These are phyloP conservation scores for Apiospora hydei DNA, from an alignment of 2,329 filamentous ascomycete genomes.

Conservation along the genomic window DNA sequence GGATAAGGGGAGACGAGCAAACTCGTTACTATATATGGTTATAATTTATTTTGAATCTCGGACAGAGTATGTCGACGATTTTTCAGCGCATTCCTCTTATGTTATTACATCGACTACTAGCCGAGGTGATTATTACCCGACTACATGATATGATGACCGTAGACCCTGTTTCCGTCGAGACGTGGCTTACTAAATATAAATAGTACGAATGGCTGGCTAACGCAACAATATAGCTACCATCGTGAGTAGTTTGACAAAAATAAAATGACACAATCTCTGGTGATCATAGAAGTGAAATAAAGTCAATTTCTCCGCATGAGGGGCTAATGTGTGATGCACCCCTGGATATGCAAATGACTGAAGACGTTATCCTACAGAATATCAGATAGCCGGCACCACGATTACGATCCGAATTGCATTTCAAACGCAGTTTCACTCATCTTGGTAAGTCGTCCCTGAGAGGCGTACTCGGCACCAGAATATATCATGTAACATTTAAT, in stretches of 20 bases:
- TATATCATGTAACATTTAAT: conserved; percentile 8
- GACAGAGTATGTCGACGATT: no score
- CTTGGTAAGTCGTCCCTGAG: background rate
- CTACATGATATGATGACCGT: background rate
- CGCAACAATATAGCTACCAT: background rate
- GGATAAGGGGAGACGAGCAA: no score
- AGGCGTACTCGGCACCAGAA: background rate
- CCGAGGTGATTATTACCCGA: background rate
- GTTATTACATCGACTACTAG: background rate
- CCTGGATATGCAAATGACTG: background rate
- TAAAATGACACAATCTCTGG: background rate
- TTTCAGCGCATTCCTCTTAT: no score
- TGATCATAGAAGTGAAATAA: no score
- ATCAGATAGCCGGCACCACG: background rate
- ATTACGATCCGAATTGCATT: background rate
- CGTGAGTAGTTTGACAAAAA: background rate
- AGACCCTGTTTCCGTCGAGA: background rate
- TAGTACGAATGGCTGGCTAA: background rate
- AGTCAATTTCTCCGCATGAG: no score
- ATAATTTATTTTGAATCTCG: no score
- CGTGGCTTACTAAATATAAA: background rate
- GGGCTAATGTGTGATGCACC: background rate
- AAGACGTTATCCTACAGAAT: no score
- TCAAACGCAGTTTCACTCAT: background rate
- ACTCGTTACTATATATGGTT: no score